Percentiles rank a stretch among this genome's conserved stretches.
Evolutionary conservation across 2,329 filamentous ascomycete species (phyloP).

Genomic region (Aquanectria penicillioides): DNA sequence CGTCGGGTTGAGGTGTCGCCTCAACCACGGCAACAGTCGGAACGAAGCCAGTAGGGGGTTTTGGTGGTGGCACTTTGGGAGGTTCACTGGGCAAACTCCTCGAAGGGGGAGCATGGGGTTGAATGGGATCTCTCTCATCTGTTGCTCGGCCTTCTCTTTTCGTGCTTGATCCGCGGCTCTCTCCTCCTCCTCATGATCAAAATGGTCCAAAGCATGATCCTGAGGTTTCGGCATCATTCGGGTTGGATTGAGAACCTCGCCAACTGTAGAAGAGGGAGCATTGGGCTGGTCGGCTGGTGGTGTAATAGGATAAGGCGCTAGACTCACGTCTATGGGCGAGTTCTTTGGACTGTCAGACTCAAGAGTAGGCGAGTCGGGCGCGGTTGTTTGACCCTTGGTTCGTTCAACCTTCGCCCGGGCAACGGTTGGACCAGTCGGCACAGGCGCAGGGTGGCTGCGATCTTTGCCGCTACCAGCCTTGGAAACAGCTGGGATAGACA

Average conservation of each 20-base stretch:
- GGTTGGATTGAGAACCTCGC: slow-evolving; percentile 64
- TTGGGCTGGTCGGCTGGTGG: slow-evolving; percentile 65
- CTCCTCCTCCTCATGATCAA: slow-evolving; percentile 65
- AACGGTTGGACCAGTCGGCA: slow-evolving; percentile 22
- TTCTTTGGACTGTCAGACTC: slow-evolving; percentile 62
- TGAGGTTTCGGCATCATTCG: slow-evolving; percentile 69
- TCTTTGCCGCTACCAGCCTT: slow-evolving; percentile 38
- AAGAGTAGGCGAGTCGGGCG: slow-evolving; percentile 59
- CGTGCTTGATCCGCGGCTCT: slow-evolving; percentile 56
- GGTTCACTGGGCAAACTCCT: slow-evolving; percentile 64
- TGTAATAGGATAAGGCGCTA: slow-evolving; percentile 73
- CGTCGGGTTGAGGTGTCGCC: slow-evolving; percentile 56
- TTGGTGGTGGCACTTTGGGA: slow-evolving; percentile 63
- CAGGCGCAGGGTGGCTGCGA: slow-evolving; percentile 16
- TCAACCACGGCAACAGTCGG: slow-evolving; percentile 55
- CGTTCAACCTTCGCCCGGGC: slow-evolving; percentile 39
- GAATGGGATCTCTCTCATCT: slow-evolving; percentile 59
- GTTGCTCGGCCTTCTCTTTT: slow-evolving; percentile 55
- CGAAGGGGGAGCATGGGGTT: slow-evolving; percentile 65
- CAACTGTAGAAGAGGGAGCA: slow-evolving; percentile 55
- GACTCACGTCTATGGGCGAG: slow-evolving; percentile 67
- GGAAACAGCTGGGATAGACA: slow-evolving; percentile 53
- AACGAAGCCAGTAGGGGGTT: slow-evolving; percentile 51
- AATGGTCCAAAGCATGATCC: slow-evolving; percentile 67
- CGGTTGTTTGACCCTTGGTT: slow-evolving; percentile 29